phyloP scores from a whole-genome alignment of 2,329 filamentous ascomycete genomes.

The Alternaria longipes region DNA sequence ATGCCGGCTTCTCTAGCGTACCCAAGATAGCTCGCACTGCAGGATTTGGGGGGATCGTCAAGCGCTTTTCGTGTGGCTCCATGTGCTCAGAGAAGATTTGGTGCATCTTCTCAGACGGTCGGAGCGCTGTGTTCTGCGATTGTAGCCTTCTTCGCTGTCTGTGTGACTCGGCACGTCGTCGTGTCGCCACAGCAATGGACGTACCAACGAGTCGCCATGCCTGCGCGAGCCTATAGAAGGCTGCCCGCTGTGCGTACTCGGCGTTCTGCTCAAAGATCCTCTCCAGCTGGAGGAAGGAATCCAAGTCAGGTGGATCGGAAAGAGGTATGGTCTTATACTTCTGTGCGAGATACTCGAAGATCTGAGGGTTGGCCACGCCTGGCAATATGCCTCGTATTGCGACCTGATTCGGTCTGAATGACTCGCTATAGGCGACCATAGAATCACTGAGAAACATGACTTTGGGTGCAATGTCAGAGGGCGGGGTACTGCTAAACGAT shows the following conservation, averaged over 20 bases:
- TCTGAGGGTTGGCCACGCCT: constrained; percentile 50
- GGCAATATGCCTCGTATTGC: constrained; percentile 61
- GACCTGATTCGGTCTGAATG: constrained; percentile 55
- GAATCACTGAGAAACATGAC: constrained; percentile 63
- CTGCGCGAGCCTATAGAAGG: constrained; percentile 63
- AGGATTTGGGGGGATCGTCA: constrained; percentile 35
- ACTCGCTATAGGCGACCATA: constrained; percentile 54
- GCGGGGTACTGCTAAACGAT: constrained; percentile 64
- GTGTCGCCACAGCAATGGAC: constrained; percentile 61
- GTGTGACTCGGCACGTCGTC: constrained; percentile 47
- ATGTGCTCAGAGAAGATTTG: constrained; percentile 26
- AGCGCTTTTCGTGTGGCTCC: constrained; percentile 34
- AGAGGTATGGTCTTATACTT: constrained; percentile 55
- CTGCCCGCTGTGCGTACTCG: constrained; percentile 60
- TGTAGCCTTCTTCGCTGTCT: constrained; percentile 37
- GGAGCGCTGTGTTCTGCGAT: constrained; percentile 26
- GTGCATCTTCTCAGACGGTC: constrained; percentile 16
- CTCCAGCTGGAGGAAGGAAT: constrained; percentile 47
- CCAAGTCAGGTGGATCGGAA: constrained; percentile 50
- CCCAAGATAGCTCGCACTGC: constrained; percentile 45
- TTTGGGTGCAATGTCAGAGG: constrained; percentile 57
- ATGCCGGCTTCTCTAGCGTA: constrained; percentile 44
- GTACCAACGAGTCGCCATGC: constrained; percentile 67
- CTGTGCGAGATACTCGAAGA: constrained; percentile 55
- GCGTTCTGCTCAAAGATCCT: constrained; percentile 64